Base-by-base conservation (phyloP, 2,329 filamentous ascomycete species). In the Scopulariopsis brevicaulis region DNA sequence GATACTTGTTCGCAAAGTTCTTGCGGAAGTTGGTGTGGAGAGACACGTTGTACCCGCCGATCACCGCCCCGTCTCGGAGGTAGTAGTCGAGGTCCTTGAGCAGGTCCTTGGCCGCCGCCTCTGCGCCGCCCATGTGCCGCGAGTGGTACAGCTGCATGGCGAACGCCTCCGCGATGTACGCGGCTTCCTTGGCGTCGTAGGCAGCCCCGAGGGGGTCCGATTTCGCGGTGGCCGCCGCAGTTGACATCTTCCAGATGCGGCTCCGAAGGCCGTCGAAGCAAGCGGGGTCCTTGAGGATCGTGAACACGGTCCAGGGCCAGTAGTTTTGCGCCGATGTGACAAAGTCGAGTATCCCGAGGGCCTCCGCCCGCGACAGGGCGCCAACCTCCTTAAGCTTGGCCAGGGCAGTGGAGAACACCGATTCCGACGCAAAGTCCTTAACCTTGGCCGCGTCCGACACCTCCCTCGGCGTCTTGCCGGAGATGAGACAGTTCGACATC, bases 301-400 rank as follows among this genome's bases (percentile, higher is more conserved):
- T 85, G 59, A 89, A 86, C 59, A 95, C 91, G 1, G 90, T 92
- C 90, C 93, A 96, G 1, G 92, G 88, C 93, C 93, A 97, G 67
- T 91, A 89, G 69, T 96, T 94, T 67, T 96, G 92, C 4, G 93
- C 89, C 2, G 88, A 84, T 2, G 89, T 85, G 43, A 96, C 83
- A 68, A 97, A 97, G 64, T 93, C 86, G 18, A 99, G 77, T 64
- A 96, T 84, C 1, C 88, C 84, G 24, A 91, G 74, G 4, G 86
- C 83, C 61, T 90, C 82, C 37, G 76, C 74, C n/a, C 81, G 77
- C 10, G 86, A 77, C 24, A 92, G 69, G 1, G 80, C 75, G 25
- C 81, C 78, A 60, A 96, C 83, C 12, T 77, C 77, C 20, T 81
- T 79, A 43, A 97, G 75, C 59, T 83, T 80, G 52, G 86, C 80